phyloP scores from a whole-genome alignment of 2,329 filamentous ascomycete genomes.

The Fusarium irregulare region DNA sequence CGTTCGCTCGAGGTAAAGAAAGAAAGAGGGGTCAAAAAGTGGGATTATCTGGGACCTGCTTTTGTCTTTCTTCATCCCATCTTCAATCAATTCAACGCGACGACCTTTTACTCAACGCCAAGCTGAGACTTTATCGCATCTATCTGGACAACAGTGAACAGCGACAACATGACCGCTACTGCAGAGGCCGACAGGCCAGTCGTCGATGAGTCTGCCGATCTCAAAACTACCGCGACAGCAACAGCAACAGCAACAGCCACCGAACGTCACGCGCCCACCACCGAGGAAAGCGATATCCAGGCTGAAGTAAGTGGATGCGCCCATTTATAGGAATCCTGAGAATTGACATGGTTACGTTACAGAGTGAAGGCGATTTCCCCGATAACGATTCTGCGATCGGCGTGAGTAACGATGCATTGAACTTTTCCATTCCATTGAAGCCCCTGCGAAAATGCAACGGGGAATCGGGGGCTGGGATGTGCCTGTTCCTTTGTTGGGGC shows the following conservation, averaged over 20 bases:
- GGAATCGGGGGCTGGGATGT: background rate
- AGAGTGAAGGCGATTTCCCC: constrained; percentile 15
- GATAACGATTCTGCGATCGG: constrained; percentile 44
- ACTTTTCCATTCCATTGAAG: background rate
- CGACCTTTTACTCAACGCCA: background rate
- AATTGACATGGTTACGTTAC: background rate
- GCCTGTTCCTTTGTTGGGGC: background rate
- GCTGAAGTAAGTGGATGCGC: constrained; percentile 28
- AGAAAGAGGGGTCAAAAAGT: constrained; percentile 7
- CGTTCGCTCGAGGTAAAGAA: background rate
- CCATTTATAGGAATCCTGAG: no score
- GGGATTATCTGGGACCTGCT: background rate
- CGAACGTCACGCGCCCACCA: constrained; percentile 4
- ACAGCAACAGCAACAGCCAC: background rate
- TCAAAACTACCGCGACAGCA: background rate
- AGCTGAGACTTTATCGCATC: background rate
- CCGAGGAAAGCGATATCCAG: constrained; percentile 16
- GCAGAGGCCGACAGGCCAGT: background rate
- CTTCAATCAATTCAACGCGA: background rate
- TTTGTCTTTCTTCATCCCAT: background rate
- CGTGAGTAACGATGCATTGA: constrained; percentile 15
- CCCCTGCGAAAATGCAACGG: background rate
- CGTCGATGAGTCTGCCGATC: background rate
- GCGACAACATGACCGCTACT: constrained; percentile 7
- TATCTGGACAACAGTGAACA: background rate